phyloP scores from a whole-genome alignment of 768 basidiomycete genomes.

The Porpolomopsis calyptriformis region DNA sequence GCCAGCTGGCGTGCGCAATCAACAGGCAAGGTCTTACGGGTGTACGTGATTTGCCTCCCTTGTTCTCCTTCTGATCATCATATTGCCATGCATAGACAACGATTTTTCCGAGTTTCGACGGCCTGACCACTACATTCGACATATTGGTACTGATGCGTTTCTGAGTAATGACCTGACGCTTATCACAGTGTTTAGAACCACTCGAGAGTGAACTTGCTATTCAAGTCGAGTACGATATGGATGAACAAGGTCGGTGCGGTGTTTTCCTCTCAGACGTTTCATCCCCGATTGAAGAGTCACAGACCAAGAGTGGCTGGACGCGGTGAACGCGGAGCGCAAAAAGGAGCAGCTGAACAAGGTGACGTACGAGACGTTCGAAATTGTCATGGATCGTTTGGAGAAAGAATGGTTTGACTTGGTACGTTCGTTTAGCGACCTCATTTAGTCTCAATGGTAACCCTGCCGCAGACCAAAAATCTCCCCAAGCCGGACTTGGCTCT shows the following conservation, averaged over 20 bases:
- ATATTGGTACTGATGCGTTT: slow-evolving; percentile 54
- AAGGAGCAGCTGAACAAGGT: slow-evolving; percentile 63
- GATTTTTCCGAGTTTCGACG: slow-evolving; percentile 62
- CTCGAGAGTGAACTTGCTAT: slow-evolving; percentile 83
- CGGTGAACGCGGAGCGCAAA: slow-evolving; percentile 70
- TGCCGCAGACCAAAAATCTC: slow-evolving; percentile 74
- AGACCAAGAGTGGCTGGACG: slow-evolving; percentile 95
- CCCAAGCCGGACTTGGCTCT: slow-evolving; percentile 81
- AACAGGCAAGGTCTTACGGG: slow-evolving; percentile 57
- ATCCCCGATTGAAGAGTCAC: slow-evolving; percentile 1
- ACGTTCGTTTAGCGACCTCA: slow-evolving; percentile 14
- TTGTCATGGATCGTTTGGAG: slow-evolving; percentile 94
- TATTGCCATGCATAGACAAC: slow-evolving; percentile 26
- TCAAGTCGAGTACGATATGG: slow-evolving; percentile 99
- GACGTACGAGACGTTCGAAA: slow-evolving; percentile 82
- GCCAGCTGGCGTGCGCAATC: slow-evolving; percentile 53
- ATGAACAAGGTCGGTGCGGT: slow-evolving; percentile 73
- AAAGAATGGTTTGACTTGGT: slow-evolving; percentile 99
- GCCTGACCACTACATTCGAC: slow-evolving; percentile 82
- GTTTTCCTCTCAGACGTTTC: neutral
- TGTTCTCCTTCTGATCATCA: neutral
- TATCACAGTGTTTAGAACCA: slow-evolving; percentile 50
- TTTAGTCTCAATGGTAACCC: neutral
- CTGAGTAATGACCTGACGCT: too few relatives aligned
- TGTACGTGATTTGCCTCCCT: slow-evolving; percentile 36